Evolutionary conservation across 108 stramenopile genomes (phyloP), one percentile per base, ranked within the genome.

Genomic region (Cyclotella baltica): DNA sequence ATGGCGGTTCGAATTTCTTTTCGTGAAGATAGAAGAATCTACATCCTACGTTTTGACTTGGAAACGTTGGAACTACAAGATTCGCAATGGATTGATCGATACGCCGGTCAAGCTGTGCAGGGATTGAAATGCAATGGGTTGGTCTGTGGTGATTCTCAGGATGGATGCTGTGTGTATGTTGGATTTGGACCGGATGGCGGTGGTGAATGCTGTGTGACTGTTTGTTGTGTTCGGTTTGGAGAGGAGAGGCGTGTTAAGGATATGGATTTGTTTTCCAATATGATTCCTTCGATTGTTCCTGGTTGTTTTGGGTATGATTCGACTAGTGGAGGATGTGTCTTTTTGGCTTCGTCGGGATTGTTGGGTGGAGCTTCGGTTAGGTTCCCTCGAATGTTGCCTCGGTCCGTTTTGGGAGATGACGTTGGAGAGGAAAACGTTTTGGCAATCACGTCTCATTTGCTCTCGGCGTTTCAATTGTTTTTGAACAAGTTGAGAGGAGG

Each of bases 381-480:
- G 22, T 80, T 80, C 28, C 79, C 72, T 29, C 47, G 27, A 1
- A 16, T 29, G 8, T 38, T 25, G 27, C 23, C 25, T 13, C n/a
- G 10, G 57, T 37, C 35, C 10, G 55, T 22, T 40, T 20, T 27
- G 33, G 62, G 61, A 11, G 35, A 55, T n/a, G 46, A 62, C 8
- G 31, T 67, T 23, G 27, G 55, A 34, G 66, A 73, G 4, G 72
- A 80, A 35, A 40, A 52, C 10, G 66, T 73, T 3, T 46, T 73
- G 0, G 70, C 79, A 19, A 73, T 80, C 58, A 73, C 67, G 33
- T 67, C 79, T 19, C 79, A 80, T 56, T 33, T 80, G 22, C 48
- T 46, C n/a, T 80, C 79, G 35, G 62, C 79, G 6, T 80, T 80
- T 50, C 66, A 72, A 35, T 72, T 68, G 37, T 80, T 72, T 56